A percentile compares a stretch with the other conserved stretches of the same genome.
phyloP scores from a whole-genome alignment of 202 grass and related monocot species.

The Panicum virgatum region DNA sequence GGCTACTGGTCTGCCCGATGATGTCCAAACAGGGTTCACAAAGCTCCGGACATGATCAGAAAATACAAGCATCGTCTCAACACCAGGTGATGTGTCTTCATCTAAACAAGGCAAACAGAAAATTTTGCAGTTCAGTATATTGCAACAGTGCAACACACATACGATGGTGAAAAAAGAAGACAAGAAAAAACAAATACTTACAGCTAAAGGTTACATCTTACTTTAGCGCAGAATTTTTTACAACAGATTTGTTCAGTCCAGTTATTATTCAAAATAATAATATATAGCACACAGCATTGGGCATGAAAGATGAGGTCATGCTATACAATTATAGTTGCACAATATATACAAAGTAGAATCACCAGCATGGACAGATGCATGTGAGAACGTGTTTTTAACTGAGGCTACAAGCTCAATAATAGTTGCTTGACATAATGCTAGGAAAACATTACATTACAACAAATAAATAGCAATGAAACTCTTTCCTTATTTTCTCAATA shows the following conservation, averaged over 20 bases:
- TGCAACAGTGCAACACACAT: neutral
- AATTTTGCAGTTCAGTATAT: slow-evolving; percentile 16
- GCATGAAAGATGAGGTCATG: neutral
- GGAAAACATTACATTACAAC: neutral
- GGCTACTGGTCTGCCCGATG: slow-evolving; percentile 32
- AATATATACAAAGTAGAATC: slow-evolving; percentile 19
- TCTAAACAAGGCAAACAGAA: slow-evolving; percentile 52
- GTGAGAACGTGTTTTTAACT: neutral
- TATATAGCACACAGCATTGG: slow-evolving; percentile 1
- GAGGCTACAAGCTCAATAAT: neutral
- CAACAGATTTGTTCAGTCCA: neutral
- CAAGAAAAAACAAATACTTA: neutral
- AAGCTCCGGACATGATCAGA: slow-evolving; percentile 56
- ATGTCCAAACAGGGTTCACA: slow-evolving; percentile 57
- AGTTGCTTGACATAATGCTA: neutral
- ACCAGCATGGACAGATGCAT: slow-evolving; percentile 19
- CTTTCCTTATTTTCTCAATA: neutral
- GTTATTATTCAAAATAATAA: slow-evolving; percentile 22
- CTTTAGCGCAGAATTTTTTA: neutral
- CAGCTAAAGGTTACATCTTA: neutral
- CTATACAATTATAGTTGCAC: neutral
- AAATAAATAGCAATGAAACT: neutral
- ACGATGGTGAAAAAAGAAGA: slow-evolving; percentile 17
- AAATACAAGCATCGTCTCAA: slow-evolving; percentile 52
- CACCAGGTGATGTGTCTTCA: slow-evolving; percentile 64